These are phyloP conservation scores for Adansonia grandidieri DNA, from an alignment of 441 rosid genomes.

Conservation along the genomic window DNA sequence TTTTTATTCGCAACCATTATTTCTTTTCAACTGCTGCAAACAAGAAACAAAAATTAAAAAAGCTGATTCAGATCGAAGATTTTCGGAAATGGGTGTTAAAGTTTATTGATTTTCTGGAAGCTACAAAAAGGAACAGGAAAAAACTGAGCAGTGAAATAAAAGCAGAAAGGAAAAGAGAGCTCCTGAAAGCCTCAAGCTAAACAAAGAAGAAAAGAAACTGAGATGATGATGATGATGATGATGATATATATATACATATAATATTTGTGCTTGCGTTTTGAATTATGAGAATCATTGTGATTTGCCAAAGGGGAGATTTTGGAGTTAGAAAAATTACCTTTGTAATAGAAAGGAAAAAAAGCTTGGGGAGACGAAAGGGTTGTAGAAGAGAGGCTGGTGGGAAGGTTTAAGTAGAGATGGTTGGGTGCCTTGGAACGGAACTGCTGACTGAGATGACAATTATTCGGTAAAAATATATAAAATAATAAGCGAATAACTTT, in stretches of 20 bases:
- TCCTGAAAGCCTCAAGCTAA: background rate
- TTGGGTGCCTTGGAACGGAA: background rate
- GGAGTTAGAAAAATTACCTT: slow-evolving; percentile 11
- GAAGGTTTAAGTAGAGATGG: background rate
- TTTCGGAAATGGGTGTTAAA: background rate
- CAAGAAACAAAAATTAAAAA: background rate
- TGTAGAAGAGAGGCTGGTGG: background rate
- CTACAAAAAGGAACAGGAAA: background rate
- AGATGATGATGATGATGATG: background rate
- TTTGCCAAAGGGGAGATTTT: background rate
- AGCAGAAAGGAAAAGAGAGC: background rate
- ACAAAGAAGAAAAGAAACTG: background rate
- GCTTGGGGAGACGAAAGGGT: background rate
- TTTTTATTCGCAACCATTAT: slow-evolving; percentile 38
- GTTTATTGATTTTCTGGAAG: background rate
- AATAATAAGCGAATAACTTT: background rate
- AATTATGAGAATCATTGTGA: background rate
- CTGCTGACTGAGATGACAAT: background rate
- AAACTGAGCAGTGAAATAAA: background rate
- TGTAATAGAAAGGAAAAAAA: background rate
- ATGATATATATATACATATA: background rate
- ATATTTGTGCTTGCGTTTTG: background rate
- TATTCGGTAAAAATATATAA: no score
- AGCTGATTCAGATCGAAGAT: background rate
- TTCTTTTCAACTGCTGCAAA: background rate